phyloP scores from a whole-genome alignment of 139 green algal species.

The Deuterostichococcus epilithicus region DNA sequence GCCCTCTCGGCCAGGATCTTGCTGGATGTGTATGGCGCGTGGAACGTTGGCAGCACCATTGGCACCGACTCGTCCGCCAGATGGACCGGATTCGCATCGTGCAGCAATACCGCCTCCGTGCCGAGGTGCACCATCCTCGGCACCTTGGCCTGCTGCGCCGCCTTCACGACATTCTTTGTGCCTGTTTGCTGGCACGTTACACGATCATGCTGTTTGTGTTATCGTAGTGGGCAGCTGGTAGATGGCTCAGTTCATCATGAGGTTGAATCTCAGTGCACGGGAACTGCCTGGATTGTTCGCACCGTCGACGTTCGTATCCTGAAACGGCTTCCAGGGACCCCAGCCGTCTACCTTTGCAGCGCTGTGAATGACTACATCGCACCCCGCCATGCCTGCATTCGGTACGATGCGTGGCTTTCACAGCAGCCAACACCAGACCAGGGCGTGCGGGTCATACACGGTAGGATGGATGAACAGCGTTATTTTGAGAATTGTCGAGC shows the following conservation, averaged over 20 bases:
- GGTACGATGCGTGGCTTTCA: too few species aligned
- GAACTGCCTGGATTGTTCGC: neutral
- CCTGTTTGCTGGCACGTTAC: neutral
- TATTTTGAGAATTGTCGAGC: too few species aligned
- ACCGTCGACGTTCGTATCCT: neutral
- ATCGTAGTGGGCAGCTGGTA: too few species aligned
- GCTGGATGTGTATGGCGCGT: neutral
- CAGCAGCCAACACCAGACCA: neutral
- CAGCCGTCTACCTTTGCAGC: neutral
- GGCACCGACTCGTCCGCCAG: neutral
- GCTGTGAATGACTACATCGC: neutral
- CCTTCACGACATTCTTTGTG: neutral
- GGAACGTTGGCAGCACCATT: neutral
- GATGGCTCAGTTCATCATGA: too few species aligned
- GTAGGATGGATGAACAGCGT: too few species aligned
- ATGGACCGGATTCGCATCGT: neutral
- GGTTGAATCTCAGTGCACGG: too few species aligned
- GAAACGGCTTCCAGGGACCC: neutral
- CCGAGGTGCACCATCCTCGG: neutral
- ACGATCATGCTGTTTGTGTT: too few species aligned
- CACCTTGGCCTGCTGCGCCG: neutral
- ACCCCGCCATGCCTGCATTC: neutral
- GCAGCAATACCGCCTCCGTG: neutral
- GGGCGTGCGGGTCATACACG: too few species aligned
- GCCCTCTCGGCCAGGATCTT: neutral